Conservation (phyloP, 2,329 filamentous ascomycete genomes). For the Calonectria hongkongensis region DNA sequence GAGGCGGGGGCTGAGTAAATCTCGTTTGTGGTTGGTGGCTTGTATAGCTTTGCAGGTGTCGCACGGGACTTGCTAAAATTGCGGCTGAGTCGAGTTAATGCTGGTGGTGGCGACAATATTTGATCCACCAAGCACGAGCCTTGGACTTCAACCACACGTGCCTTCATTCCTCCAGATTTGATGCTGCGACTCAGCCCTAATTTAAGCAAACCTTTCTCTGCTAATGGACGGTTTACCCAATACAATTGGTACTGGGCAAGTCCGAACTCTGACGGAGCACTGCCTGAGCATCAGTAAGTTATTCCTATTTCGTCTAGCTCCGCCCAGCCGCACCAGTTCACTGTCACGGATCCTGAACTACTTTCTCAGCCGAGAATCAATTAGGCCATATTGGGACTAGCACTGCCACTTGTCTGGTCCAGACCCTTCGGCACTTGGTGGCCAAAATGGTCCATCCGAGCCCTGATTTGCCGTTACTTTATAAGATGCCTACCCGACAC, state of each 20-base stretch:
- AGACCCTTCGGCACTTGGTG: constrained; percentile 9
- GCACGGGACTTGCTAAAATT: neutral
- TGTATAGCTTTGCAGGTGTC: neutral
- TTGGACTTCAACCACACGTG: neutral
- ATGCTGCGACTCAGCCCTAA: neutral
- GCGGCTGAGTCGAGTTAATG: neutral
- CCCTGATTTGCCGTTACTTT: constrained; percentile 2
- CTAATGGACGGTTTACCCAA: neutral
- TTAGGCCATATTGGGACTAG: neutral
- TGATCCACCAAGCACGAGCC: neutral
- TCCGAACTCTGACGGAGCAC: neutral
- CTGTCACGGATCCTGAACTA: neutral
- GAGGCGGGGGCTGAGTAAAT: constrained; percentile 1
- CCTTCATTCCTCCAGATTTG: neutral
- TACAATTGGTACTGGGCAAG: neutral
- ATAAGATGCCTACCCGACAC: neutral
- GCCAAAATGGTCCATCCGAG: neutral
- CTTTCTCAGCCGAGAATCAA: neutral
- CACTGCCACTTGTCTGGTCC: constrained; percentile 9
- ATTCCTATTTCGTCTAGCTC: constrained; percentile 6
- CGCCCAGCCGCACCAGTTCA: neutral
- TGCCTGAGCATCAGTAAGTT: neutral
- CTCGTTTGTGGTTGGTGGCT: neutral
- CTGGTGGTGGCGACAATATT: neutral
- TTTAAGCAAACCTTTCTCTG: neutral